Evolutionary conservation across 257 asterid species (phyloP).

Genomic region (Leonotis leonurus): DNA sequence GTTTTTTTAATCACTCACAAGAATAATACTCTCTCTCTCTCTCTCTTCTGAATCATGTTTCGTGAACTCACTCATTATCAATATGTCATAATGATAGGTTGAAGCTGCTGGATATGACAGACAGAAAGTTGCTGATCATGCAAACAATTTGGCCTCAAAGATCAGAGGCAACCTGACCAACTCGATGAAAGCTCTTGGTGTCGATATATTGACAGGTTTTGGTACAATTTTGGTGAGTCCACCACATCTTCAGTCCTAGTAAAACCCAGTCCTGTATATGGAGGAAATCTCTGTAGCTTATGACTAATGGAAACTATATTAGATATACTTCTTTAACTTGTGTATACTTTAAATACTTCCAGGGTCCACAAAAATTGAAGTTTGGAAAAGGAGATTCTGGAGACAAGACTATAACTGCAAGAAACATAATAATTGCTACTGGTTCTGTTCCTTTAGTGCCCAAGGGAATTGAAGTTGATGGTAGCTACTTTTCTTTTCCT

Average conservation of each 20-base stretch:
- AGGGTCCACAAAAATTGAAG: slow-evolving; percentile 96
- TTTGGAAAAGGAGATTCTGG: slow-evolving; percentile 57
- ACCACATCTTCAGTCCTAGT: neutral
- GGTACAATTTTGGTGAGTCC: slow-evolving; percentile 77
- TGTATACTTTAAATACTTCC: slow-evolving; percentile 16
- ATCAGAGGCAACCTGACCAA: slow-evolving; percentile 84
- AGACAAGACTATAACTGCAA: slow-evolving; percentile 68
- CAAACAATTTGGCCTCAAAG: slow-evolving; percentile 81
- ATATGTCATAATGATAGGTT: slow-evolving; percentile 42
- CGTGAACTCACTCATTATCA: slow-evolving; percentile 14
- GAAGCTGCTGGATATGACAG: slow-evolving; percentile 91
- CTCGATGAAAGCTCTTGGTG: slow-evolving; percentile 89
- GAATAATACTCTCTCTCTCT: too few species aligned
- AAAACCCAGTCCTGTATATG: slow-evolving; percentile 2
- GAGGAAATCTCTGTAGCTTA: neutral
- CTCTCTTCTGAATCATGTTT: neutral
- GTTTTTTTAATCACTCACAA: too few species aligned
- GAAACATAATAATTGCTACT: slow-evolving; percentile 86
- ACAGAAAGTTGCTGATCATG: slow-evolving; percentile 93
- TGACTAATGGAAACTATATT: neutral
- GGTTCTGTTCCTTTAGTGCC: slow-evolving; percentile 92
- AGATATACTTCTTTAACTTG: neutral
- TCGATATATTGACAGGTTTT: slow-evolving; percentile 82
- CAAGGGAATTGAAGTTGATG: slow-evolving; percentile 96
- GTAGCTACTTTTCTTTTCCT: slow-evolving; percentile 39